phyloP scores from a whole-genome alignment of 2,329 filamentous ascomycete genomes.

The Stagonosporopsis tanaceti region DNA sequence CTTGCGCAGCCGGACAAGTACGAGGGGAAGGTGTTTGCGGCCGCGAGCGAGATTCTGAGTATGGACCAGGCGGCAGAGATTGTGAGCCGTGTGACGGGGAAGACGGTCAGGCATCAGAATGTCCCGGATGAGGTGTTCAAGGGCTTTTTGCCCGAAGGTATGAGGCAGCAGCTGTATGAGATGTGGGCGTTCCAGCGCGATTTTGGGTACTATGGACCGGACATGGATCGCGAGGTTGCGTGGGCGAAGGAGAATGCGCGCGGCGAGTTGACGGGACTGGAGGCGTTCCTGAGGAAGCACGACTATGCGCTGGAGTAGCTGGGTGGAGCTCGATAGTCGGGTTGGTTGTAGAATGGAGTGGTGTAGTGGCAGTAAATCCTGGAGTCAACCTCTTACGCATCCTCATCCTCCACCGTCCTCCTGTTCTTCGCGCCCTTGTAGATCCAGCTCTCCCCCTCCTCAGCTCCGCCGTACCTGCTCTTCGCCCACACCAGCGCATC shows the following conservation, averaged over 20 bases:
- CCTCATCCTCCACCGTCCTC: slow-evolving; percentile 7
- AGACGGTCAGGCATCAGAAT: slow-evolving; percentile 39
- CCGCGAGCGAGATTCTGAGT: slow-evolving; percentile 52
- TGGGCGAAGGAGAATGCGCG: slow-evolving; percentile 38
- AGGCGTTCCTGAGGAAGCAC: slow-evolving; percentile 37
- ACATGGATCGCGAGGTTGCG: slow-evolving; percentile 31
- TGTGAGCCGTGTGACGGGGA: slow-evolving; percentile 53
- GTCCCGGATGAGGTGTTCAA: slow-evolving; percentile 40
- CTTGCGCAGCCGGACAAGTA: slow-evolving; percentile 55
- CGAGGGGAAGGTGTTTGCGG: slow-evolving; percentile 56
- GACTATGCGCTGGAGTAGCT: slow-evolving; percentile 32
- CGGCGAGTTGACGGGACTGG: slow-evolving; percentile 36
- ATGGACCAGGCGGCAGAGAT: slow-evolving; percentile 51
- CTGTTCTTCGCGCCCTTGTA: slow-evolving; percentile 50
- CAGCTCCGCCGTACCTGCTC: slow-evolving; percentile 21
- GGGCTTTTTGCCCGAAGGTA: slow-evolving; percentile 29
- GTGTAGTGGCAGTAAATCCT: not conserved
- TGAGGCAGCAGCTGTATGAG: slow-evolving; percentile 33
- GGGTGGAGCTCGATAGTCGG: not conserved
- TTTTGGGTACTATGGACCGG: slow-evolving; percentile 42
- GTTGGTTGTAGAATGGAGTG: not conserved
- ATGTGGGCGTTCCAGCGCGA: slow-evolving; percentile 39
- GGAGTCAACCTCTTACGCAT: not conserved
- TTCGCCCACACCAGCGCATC: slow-evolving; percentile 74
- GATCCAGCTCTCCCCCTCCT: slow-evolving; percentile 52